Conservation (phyloP, 192 early-diverging fungal genomes). For the Dissophora ornata region DNA sequence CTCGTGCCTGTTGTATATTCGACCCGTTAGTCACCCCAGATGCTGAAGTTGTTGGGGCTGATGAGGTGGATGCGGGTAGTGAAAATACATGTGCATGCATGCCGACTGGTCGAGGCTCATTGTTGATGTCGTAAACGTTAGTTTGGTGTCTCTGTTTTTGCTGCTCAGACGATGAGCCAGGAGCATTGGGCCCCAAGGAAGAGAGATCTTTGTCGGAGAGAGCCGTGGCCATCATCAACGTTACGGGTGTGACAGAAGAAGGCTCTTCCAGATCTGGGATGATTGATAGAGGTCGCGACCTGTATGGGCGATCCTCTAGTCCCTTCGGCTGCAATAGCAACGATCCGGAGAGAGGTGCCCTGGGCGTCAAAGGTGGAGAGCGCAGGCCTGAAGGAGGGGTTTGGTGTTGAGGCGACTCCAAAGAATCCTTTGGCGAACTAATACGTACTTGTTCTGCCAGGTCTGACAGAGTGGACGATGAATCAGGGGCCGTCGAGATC, state of each 20-base stretch:
- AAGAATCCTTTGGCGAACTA: neutral
- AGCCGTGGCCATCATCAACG: neutral
- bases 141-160: conserved; percentile 6
- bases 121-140: neutral
- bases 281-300: conserved; percentile 19
- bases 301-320: neutral
- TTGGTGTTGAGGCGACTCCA: neutral
- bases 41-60: neutral
- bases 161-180: neutral
- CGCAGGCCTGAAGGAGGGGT: conserved; percentile 8
- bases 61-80: neutral
- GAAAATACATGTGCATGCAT: conserved; percentile 3
- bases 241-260: neutral
- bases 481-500: conserved; percentile 7
- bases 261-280: conserved; percentile 42
- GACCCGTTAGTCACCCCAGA: neutral
- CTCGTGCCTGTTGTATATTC: neutral
- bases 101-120: conserved; percentile 1
- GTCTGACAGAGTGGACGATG: neutral
- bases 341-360: conserved; percentile 11
- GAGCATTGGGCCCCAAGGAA: neutral
- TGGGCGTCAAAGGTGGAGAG: conserved; percentile 42
- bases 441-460: neutral
- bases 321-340: neutral
- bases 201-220: too few relatives aligned